phyloP scores from a whole-genome alignment of 129 eudicot species.

The Tagetes erecta region DNA sequence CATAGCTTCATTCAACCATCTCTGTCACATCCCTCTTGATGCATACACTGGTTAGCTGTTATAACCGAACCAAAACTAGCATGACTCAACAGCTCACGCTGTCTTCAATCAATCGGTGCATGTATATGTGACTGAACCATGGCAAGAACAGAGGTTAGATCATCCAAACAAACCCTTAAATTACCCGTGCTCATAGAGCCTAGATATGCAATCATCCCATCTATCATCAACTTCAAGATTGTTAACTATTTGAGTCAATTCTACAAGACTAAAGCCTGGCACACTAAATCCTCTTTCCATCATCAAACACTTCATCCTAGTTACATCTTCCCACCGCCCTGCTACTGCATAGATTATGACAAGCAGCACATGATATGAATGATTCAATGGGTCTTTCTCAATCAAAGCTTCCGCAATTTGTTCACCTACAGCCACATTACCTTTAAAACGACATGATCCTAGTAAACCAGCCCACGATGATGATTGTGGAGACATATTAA shows the following conservation, averaged over 20 bases:
- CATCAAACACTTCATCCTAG: slow-evolving; percentile 58
- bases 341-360: slow-evolving; percentile 68
- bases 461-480: slow-evolving; percentile 64
- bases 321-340: slow-evolving; percentile 81
- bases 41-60: slow-evolving; percentile 13
- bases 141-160: not conserved
- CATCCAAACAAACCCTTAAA: slow-evolving; percentile 16
- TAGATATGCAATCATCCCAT: slow-evolving; percentile 29
- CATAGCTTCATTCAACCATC: not conserved
- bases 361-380: slow-evolving; percentile 52
- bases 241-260: slow-evolving; percentile 68
- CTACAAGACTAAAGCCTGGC: slow-evolving; percentile 64
- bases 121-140: not conserved
- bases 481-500: slow-evolving; percentile 43
- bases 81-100: not conserved
- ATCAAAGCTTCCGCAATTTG: slow-evolving; percentile 62
- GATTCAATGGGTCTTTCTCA: slow-evolving; percentile 56
- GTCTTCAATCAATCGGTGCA: not conserved
- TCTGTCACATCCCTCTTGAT: slow-evolving; percentile 7
- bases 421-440: slow-evolving; percentile 58
- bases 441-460: slow-evolving; percentile 66
- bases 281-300: slow-evolving; percentile 49
- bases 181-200: slow-evolving; percentile 22
- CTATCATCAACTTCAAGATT: slow-evolving; percentile 41
- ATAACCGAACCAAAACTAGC: slow-evolving; percentile 6